Conservation (phyloP, 768 basidiomycete genomes). For the Lactarius tabidus region DNA sequence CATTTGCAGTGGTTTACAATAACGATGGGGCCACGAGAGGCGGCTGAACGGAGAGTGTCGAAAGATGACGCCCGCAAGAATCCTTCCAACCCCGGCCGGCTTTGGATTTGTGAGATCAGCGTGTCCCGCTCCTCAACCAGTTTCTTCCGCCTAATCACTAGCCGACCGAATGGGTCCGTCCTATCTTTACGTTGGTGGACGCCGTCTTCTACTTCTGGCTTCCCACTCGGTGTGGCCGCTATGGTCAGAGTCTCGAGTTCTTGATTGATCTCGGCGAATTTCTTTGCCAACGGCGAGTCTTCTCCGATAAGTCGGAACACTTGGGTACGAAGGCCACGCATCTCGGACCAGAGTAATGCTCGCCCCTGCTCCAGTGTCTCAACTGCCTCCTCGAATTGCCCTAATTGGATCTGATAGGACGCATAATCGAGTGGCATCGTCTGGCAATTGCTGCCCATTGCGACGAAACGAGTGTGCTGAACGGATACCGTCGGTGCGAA, state of each 20-base stretch:
- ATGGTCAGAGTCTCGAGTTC: not conserved
- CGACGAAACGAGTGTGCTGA: conserved; percentile 1
- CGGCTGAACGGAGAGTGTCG: not conserved
- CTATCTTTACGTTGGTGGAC: not conserved
- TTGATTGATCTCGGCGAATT: not conserved
- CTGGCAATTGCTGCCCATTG: not conserved
- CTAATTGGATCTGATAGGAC: not conserved
- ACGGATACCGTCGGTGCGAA: not conserved
- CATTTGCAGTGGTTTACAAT: too few relatives aligned
- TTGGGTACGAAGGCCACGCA: not conserved
- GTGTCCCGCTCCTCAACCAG: not conserved
- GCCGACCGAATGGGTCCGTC: not conserved
- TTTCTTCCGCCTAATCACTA: not conserved
- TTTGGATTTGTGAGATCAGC: not conserved
- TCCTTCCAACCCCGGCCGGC: not conserved
- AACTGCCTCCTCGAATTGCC: not conserved
- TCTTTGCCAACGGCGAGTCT: not conserved
- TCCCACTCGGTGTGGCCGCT: not conserved
- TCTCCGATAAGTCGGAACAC: not conserved
- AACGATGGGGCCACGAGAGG: not conserved
- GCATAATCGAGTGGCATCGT: not conserved
- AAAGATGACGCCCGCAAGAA: not conserved
- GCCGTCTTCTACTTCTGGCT: not conserved
- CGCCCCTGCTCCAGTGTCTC: conserved; percentile 8
- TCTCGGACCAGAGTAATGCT: not conserved